These are phyloP conservation scores for Fragilariopsis cylindrus DNA, from an alignment of 108 stramenopile genomes.

Conservation along the genomic window DNA sequence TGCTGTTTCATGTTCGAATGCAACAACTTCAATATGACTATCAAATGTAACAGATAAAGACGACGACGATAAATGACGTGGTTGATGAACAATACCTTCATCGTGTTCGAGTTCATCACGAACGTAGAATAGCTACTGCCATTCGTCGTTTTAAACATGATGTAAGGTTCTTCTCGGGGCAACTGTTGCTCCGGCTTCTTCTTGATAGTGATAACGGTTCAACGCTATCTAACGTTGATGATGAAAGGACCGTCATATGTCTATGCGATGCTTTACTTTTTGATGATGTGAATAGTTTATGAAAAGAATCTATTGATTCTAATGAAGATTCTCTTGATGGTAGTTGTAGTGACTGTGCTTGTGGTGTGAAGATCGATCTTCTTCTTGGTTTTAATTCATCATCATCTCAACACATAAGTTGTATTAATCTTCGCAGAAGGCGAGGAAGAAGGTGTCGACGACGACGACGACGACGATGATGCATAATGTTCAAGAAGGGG, in stretches of 20 bases:
- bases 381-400: too few relatives aligned
- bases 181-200: slow-evolving; percentile 1
- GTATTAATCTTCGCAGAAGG: too few relatives aligned
- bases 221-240: background rate
- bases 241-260: slow-evolving; percentile 9
- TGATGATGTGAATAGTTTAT: too few relatives aligned
- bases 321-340: too few relatives aligned
- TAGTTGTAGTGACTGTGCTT: too few relatives aligned
- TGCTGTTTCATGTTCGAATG: background rate
- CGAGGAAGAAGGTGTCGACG: too few relatives aligned
- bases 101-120: background rate
- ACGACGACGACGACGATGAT: too few relatives aligned
- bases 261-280: background rate
- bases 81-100: background rate
- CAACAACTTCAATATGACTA: background rate
- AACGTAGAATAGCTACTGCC: background rate
- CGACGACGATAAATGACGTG: background rate
- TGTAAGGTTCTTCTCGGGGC: background rate
- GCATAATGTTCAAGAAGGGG: too few relatives aligned
- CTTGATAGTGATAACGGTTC: background rate
- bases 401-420: too few relatives aligned
- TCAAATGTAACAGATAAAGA: slow-evolving; percentile 10
- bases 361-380: too few relatives aligned
- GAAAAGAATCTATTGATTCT: too few relatives aligned
- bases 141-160: background rate